A percentile compares a stretch with the other conserved stretches of the same genome.
These are phyloP conservation scores for Wallacemonas sp. DNA, from an alignment of 208 protist species.

Conservation along the genomic window DNA sequence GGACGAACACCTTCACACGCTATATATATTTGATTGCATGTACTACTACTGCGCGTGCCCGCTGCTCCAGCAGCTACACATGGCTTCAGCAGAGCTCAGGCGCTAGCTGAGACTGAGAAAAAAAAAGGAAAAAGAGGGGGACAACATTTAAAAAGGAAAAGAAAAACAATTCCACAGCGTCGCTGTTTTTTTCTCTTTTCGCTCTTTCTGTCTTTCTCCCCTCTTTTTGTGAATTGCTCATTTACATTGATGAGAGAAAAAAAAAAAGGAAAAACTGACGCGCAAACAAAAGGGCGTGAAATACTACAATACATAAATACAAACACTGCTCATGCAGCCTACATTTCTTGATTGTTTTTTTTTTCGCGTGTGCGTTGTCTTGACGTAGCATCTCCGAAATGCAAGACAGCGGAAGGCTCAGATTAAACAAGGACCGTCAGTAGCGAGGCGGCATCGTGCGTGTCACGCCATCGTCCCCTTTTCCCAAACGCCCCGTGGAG, in stretches of 20 bases:
- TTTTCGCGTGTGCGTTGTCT: no score
- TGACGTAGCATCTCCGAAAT: no score
- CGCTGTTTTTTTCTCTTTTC: neutral
- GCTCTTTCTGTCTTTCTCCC: neutral
- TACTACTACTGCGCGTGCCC: no score
- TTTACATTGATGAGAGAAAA: conserved; percentile 1
- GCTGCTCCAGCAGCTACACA: no score
- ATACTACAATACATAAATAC: no score
- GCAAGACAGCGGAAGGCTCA: no score
- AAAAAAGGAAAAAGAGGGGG: conserved; percentile 14
- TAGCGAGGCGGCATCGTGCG: neutral
- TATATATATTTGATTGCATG: no score
- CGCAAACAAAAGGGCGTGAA: neutral
- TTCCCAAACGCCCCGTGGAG: neutral
- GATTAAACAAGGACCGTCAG: no score
- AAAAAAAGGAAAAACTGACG: conserved; percentile 7
- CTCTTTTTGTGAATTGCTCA: neutral
- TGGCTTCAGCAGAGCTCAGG: no score
- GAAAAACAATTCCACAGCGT: neutral
- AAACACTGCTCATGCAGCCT: neutral
- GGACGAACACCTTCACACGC: no score
- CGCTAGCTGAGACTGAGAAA: neutral
- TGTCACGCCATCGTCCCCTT: neutral
- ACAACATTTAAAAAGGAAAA: conserved; percentile 21
- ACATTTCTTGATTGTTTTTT: neutral